phyloP scores from a whole-genome alignment of 2,329 filamentous ascomycete genomes.

The Tetracladium maxilliforme region DNA sequence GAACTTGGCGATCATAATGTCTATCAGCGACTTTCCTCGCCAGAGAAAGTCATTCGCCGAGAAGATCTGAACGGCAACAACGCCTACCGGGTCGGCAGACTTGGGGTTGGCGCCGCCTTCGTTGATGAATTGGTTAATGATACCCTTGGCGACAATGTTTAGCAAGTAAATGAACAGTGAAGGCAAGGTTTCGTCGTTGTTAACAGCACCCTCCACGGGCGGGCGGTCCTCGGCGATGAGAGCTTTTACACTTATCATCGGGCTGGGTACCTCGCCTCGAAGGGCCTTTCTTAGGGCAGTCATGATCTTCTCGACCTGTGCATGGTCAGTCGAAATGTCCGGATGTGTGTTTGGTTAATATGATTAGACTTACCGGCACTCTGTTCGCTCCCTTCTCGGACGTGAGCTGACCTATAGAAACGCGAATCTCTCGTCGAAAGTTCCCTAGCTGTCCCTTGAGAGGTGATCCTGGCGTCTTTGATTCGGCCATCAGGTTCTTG shows the following conservation, averaged over 20 bases:
- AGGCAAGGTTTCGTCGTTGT: constrained; percentile 40
- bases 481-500: constrained; percentile 34
- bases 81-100: constrained; percentile 65
- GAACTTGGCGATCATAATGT: constrained; percentile 80
- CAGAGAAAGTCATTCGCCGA: constrained; percentile 52
- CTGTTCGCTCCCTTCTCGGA: constrained; percentile 48
- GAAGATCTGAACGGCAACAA: constrained; percentile 62
- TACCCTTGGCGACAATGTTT: constrained; percentile 59
- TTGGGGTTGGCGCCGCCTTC: constrained; percentile 50
- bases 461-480: constrained; percentile 35
- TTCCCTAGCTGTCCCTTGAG: constrained; percentile 56
- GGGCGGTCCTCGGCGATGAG: constrained; percentile 33
- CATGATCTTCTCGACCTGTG: constrained; percentile 29
- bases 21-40: constrained; percentile 54
- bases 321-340: constrained; percentile 3
- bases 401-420: constrained; percentile 60
- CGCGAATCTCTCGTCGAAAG: constrained; percentile 56
- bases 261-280: constrained; percentile 32
- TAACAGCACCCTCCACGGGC: constrained; percentile 29
- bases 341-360: constrained; percentile 1
- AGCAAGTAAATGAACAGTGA: constrained; percentile 60
- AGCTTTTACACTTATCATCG: constrained; percentile 34
- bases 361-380: constrained; percentile 28
- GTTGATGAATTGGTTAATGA: constrained; percentile 55
- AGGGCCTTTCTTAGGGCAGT: constrained; percentile 37